Conservation (phyloP, 805 yeast genomes). For the Wickerhamiella alocasiicola region DNA sequence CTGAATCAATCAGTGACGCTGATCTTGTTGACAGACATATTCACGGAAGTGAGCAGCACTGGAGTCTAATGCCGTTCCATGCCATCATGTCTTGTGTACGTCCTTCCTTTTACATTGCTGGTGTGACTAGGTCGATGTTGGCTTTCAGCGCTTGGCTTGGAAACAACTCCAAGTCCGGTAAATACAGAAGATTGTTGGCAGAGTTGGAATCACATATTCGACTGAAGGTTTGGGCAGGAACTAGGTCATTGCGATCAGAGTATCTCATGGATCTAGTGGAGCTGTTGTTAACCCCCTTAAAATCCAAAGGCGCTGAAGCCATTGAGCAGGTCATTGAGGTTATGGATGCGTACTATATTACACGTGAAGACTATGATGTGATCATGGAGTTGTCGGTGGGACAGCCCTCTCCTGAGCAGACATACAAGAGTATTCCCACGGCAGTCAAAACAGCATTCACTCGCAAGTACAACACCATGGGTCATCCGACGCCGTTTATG, state of each 20-base stretch:
- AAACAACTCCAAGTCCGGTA: constrained; percentile 72
- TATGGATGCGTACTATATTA: constrained; percentile 75
- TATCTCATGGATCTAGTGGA: constrained; percentile 56
- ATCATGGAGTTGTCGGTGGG: constrained; percentile 79
- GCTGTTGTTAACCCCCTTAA: constrained; percentile 47
- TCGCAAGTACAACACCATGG: constrained; percentile 56
- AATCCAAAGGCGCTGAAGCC: constrained; percentile 46
- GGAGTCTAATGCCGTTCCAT: constrained; percentile 88
- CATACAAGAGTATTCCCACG: constrained; percentile 56
- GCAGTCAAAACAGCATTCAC: constrained; percentile 80
- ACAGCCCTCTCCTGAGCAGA: constrained; percentile 30
- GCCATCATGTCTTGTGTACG: constrained; percentile 74
- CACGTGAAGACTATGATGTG: constrained; percentile 86
- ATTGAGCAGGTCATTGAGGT: constrained; percentile 50
- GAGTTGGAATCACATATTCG: constrained; percentile 83
- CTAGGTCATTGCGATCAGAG: constrained; percentile 59
- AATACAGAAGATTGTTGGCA: constrained; percentile 65
- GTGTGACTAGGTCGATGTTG: constrained; percentile 53
- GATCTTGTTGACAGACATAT: constrained; percentile 73
- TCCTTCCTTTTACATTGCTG: constrained; percentile 67
- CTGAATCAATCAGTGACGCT: constrained; percentile 74
- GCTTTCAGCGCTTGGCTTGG: constrained; percentile 83
- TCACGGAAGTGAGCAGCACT: constrained; percentile 82
- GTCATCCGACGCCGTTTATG: constrained; percentile 80
- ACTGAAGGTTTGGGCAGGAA: constrained; percentile 64